Base-by-base conservation (phyloP, 179 eudicot species). In the Spergularia azorica region DNA sequence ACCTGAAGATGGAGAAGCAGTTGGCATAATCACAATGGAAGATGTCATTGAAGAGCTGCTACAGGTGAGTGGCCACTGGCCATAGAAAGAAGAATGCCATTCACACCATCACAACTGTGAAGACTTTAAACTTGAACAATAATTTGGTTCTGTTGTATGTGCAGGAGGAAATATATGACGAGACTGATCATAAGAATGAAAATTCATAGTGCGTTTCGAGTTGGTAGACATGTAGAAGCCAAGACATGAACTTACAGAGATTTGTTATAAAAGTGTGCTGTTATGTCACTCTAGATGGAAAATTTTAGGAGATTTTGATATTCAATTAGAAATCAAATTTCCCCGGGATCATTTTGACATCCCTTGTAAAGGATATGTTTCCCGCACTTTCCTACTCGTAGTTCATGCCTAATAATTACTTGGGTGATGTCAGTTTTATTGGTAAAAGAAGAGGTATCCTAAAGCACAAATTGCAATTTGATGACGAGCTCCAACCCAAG, bases 21-120 rank as follows among this genome's bases (percentile, higher is more conserved):
- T 91, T 20, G 96, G 97, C 57, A 78, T 93, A 50, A 93, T 93
- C 77, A 93, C 97, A 56, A 89, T 93, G 97, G 97, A 93, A 84
- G 96, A 93, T 67, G 92, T 93, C 62, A 93, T 93, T n/a, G 94
- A 93, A 84, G 97, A 93, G 76, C 90, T 93, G 68, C 79, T 93
- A 71, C 89, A 93, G 90, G 97, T 93, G 63, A 71, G 77, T 66
- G 57, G 17, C 55, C 17, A 66, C 20, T 26, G 32, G 32, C 32
- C 32, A 26, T 26, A 41, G 26, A 66, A 66, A 63, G 32, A 26
- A 26, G 13, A 18, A 39, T 12, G 18, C 5, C 2, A 21, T 61
- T 41, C 43, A 41, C 32, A 26, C 32, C 48, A 36, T 38, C 17
- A 46, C 6, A 39, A 43, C 16, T 9, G 16, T 39, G n/a, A 15